Base-by-base conservation (phyloP, 2,329 filamentous ascomycete genomes). In the Anthostomella pinea region DNA sequence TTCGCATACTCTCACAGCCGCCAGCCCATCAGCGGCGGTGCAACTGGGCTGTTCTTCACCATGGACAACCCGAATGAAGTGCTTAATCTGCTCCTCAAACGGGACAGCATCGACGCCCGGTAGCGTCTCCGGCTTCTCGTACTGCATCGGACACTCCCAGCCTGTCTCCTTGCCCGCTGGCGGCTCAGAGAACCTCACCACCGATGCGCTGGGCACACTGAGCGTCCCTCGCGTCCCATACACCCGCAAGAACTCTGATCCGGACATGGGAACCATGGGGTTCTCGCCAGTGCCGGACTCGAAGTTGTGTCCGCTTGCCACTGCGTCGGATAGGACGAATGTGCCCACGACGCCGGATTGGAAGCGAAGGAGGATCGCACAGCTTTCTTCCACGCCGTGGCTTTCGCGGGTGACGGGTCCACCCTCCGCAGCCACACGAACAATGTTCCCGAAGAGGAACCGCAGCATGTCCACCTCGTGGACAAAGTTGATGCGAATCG, bases 401-500 rank as follows among this genome's bases (percentile, higher is more conserved):
- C 60, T 58, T n/a, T n/a, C n/a, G 1, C 77, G 63, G 21, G 68
- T 67, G 0, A 69, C 65, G 0, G 52, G 30, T 0, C 64, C 69
- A 32, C 63, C 58, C 45, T 80, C 71, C 0, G 72, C 75, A 21
- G 72, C 68, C 0, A 80, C 69, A 0, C 69, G 60, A 0, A 53
- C 51, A 17, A 81, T 72, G 0, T 72, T 68, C 0, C 75, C 75
- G 17, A 81, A 66, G 1, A 80, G 58, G 52, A 72, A 70, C 30
- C 79, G 75, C 13, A 81, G 58, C 0, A 79, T 57, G 41, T 81
- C 77, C 24, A 81, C 60, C 32, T 81, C 77, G 48, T 81, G 77
- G n/a, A 80, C 68, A 27, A 81, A 58, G 48, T 81, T 81, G 41
- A 79, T 79, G 3, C 72, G 58, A 6, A 80, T 58, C 0, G 72